These are phyloP conservation scores for Penicillium waksmanii DNA, from an alignment of 495 filamentous ascomycete species.

Conservation along the genomic window DNA sequence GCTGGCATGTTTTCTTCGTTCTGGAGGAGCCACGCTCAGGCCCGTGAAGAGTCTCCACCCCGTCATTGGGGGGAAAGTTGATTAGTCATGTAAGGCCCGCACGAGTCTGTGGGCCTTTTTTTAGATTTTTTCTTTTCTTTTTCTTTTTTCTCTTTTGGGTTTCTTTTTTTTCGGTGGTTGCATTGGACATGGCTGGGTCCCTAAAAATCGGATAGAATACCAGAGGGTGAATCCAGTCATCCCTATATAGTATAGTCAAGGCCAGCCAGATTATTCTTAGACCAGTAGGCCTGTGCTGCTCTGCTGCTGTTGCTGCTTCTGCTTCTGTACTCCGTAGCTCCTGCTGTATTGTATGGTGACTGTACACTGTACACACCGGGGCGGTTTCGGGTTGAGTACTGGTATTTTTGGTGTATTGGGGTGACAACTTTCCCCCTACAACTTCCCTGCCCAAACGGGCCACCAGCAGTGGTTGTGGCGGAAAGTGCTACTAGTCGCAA, in stretches of 20 bases:
- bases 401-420: neutral
- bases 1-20: constrained; percentile 22
- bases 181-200: constrained; percentile 16
- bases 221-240: too few species aligned
- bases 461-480: neutral
- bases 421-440: constrained; percentile 8
- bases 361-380: neutral
- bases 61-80: neutral
- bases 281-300: too few species aligned
- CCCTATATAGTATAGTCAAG: neutral
- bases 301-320: neutral
- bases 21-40: constrained; percentile 16
- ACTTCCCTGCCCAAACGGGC: neutral
- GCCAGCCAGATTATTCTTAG: neutral
- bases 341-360: too few species aligned
- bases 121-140: constrained; percentile 24
- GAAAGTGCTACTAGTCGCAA: neutral
- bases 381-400: constrained; percentile 17
- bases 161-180: constrained; percentile 31
- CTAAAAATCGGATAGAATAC: neutral
- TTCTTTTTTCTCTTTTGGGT: neutral
- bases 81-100: constrained; percentile 20
- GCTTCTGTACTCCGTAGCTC: neutral
- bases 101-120: constrained; percentile 31
- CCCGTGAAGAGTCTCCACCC: constrained; percentile 7